A percentile compares a stretch with the other conserved stretches of the same genome.
phyloP scores from a whole-genome alignment of 768 basidiomycete genomes.

The Panaeolus cyanescens region DNA sequence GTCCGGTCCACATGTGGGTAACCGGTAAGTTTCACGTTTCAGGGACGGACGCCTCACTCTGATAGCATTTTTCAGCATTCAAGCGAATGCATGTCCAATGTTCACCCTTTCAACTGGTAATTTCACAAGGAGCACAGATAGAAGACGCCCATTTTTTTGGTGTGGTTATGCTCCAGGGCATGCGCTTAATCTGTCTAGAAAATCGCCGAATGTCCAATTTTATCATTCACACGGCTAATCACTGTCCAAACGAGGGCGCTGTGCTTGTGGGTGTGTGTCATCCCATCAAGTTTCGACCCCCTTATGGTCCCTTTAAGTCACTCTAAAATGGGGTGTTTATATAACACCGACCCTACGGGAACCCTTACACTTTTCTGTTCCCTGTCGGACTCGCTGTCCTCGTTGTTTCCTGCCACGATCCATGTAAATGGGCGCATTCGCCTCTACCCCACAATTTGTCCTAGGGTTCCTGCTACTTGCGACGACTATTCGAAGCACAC shows the following conservation, averaged over 20 bases:
- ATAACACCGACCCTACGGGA: not conserved
- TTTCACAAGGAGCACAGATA: not conserved
- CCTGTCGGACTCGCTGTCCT: not conserved
- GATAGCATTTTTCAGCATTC: not conserved
- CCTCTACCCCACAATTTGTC: not conserved
- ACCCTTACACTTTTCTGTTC: not conserved
- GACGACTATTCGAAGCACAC: constrained; percentile 13
- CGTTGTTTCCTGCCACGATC: not conserved
- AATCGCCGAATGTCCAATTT: not conserved
- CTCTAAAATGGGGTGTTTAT: not conserved
- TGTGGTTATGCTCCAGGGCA: not conserved
- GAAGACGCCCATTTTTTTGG: not conserved
- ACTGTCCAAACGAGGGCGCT: not conserved
- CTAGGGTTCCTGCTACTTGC: not conserved
- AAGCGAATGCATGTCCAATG: not conserved
- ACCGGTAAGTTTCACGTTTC: not conserved
- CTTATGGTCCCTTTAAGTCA: not conserved
- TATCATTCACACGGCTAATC: not conserved
- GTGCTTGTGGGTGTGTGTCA: constrained; percentile 3
- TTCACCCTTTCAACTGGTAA: not conserved
- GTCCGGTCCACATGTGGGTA: not conserved
- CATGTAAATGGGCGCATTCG: constrained; percentile 1
- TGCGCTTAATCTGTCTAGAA: not conserved
- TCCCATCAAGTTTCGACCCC: not conserved
- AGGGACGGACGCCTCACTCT: not conserved